phyloP scores from a whole-genome alignment of 306 rosid species.

The Vigna trinervia region DNA sequence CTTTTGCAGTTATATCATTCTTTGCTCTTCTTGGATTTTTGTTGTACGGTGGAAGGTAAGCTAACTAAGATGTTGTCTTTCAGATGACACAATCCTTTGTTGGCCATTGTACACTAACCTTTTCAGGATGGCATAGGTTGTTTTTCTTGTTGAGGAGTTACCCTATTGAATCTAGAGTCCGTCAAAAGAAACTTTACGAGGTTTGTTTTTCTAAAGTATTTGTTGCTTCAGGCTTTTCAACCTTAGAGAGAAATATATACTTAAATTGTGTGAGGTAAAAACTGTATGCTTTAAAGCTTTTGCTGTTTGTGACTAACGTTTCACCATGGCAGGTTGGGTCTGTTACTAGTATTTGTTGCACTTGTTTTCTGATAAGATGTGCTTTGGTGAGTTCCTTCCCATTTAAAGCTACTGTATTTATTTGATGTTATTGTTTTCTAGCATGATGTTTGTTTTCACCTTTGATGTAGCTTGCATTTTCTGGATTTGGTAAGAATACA shows the following conservation, averaged over 20 bases:
- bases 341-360: slow-evolving; percentile 73
- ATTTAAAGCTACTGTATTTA: slow-evolving; percentile 2
- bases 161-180: slow-evolving; percentile 85
- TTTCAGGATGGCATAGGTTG: slow-evolving; percentile 52
- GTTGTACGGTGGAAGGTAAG: slow-evolving; percentile 88
- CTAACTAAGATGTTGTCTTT: neutral
- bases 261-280: slow-evolving; percentile 1
- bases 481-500: slow-evolving; percentile 58
- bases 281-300: neutral
- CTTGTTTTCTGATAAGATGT: slow-evolving; percentile 82
- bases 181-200: slow-evolving; percentile 79
- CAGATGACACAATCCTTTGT: neutral
- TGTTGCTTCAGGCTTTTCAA: slow-evolving; percentile 22
- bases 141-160: slow-evolving; percentile 73
- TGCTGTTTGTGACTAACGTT: slow-evolving; percentile 34
- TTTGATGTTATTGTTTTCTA: slow-evolving; percentile 18
- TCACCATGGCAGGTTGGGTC: slow-evolving; percentile 68
- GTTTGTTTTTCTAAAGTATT: slow-evolving; percentile 45
- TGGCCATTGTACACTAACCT: slow-evolving; percentile 14
- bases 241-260: slow-evolving; percentile 6
- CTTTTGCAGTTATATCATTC: slow-evolving; percentile 68
- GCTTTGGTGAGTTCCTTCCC: slow-evolving; percentile 61
- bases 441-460: slow-evolving; percentile 39
- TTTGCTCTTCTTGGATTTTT: slow-evolving; percentile 75
- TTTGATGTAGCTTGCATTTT: slow-evolving; percentile 61